These are phyloP conservation scores for Phoma sp. DNA, from an alignment of 2,329 filamentous ascomycete species.

Conservation along the genomic window DNA sequence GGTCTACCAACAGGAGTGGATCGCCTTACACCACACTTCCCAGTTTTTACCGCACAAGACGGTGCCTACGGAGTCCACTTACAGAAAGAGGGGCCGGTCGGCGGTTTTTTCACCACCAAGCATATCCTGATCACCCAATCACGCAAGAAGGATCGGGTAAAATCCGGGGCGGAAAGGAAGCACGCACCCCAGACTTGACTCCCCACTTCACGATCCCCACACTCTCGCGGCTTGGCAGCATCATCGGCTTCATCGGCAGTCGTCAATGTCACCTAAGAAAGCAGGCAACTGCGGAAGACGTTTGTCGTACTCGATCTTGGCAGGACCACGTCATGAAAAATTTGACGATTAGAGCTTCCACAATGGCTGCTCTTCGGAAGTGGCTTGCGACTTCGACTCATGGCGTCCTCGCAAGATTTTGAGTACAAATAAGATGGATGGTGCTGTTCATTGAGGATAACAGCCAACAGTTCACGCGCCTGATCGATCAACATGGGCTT, in stretches of 20 bases:
- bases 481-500: slow-evolving; percentile 6
- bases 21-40: background rate
- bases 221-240: slow-evolving; percentile 15
- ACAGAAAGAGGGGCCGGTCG: background rate
- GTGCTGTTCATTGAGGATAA: background rate
- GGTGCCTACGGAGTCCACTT: background rate
- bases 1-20: background rate
- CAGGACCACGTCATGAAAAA: background rate
- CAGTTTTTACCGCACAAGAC: slow-evolving; percentile 6
- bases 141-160: background rate
- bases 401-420: background rate
- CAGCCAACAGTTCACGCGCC: background rate
- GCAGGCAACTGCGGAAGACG: background rate
- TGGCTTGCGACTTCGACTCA: slow-evolving; percentile 5
- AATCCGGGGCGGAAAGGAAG: slow-evolving; percentile 5
- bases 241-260: slow-evolving; percentile 2
- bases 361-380: slow-evolving; percentile 3
- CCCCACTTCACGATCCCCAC: slow-evolving; percentile 12
- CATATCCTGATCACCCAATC: slow-evolving; percentile 3
- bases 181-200: slow-evolving; percentile 11
- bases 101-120: background rate
- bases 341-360: slow-evolving; percentile 1
- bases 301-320: background rate
- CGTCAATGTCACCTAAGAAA: background rate
- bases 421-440: slow-evolving; percentile 9